Base-by-base conservation (phyloP, 306 rosid genomes). In the Prunus armeniaca region DNA sequence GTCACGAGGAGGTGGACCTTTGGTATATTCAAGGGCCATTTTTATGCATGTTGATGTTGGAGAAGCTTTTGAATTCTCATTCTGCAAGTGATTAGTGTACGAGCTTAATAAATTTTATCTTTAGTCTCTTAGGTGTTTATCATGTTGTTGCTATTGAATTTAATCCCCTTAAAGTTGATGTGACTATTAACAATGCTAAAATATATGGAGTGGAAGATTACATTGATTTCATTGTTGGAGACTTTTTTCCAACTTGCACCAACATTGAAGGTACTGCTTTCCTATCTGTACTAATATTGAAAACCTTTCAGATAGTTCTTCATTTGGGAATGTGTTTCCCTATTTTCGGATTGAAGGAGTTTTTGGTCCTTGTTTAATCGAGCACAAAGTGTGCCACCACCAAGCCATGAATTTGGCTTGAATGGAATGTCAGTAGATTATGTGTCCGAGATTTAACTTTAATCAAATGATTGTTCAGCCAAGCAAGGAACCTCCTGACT, bases 151-250 rank as follows among this genome's bases (percentile, higher is more conserved):
- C 86, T 27, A 75, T 83, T 30, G 86, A 83, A 67, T 78, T 74
- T 50, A 73, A 79, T 75, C 86, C 86, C 19, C 60, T 27, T 32
- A 79, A 25, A 38, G 71, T 83, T 62, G 63, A 32, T 34, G 65
- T 83, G 71, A 83, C 86, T n/a, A 38, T 64, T 64, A 69, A 83
- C 57, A 83, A 83, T 74, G 86, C 86, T 4, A 75, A 71, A 65
- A 74, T 83, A 24, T 79, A 83, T 49, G 86, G 78, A 47, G 80
- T 78, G 45, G 75, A 83, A 70, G 83, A 79, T 24, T 56, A 49
- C 63, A 78, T 83, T 2, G 86, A 78, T 78, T 78, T 82, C 75
- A 70, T 78, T 47, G 80, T 83, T 56, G 86, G 86, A 34, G 86
- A 83, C 54, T 82, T 82, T 72, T 78, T 82, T 22, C 46, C 61